Percentiles rank a stretch among this genome's conserved stretches.
Conservation (phyloP, 768 basidiomycete species). For the Hydnomerulius pinastri region DNA sequence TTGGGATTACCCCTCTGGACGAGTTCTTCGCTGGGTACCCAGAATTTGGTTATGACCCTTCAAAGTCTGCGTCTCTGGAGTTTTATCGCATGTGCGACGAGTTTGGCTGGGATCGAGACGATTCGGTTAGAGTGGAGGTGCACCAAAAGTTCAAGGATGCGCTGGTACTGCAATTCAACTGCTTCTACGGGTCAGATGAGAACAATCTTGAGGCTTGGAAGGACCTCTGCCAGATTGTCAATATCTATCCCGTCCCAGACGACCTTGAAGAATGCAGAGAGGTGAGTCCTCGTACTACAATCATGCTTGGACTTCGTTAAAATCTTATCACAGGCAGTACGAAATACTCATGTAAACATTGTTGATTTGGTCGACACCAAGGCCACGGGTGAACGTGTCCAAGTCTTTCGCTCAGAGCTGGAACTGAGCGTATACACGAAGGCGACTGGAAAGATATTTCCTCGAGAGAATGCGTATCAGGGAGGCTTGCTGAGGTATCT, state of each 20-base stretch:
- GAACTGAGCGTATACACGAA: conserved; percentile 20
- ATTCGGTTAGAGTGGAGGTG: too few species aligned
- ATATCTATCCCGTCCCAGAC: conserved; percentile 18
- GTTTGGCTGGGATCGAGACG: too few species aligned
- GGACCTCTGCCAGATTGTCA: conserved; percentile 17
- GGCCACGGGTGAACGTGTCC: conserved; percentile 7
- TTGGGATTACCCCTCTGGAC: too few species aligned
- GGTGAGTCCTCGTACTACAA: too few species aligned
- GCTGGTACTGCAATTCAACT: conserved; percentile 27
- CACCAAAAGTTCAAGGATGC: conserved; percentile 27
- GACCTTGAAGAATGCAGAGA: conserved; percentile 15
- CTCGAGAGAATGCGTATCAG: conserved; percentile 13
- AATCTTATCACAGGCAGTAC: too few species aligned
- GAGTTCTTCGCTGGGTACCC: too few species aligned
- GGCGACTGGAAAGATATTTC: conserved; percentile 18
- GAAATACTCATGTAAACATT: conserved; percentile 29
- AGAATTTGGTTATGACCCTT: too few species aligned
- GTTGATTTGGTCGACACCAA: conserved; percentile 20
- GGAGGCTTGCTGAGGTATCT: conserved; percentile 30
- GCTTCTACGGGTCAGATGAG: conserved; percentile 18
- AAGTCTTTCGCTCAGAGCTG: conserved; percentile 12
- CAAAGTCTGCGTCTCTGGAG: too few species aligned
- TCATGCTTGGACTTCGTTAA: too few species aligned
- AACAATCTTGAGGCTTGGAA: conserved; percentile 20
- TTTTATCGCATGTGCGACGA: too few species aligned